A percentile compares a stretch with the other conserved stretches of the same genome.
These are phyloP conservation scores for Asterophora parasitica DNA, from an alignment of 768 basidiomycete genomes.

Conservation along the genomic window DNA sequence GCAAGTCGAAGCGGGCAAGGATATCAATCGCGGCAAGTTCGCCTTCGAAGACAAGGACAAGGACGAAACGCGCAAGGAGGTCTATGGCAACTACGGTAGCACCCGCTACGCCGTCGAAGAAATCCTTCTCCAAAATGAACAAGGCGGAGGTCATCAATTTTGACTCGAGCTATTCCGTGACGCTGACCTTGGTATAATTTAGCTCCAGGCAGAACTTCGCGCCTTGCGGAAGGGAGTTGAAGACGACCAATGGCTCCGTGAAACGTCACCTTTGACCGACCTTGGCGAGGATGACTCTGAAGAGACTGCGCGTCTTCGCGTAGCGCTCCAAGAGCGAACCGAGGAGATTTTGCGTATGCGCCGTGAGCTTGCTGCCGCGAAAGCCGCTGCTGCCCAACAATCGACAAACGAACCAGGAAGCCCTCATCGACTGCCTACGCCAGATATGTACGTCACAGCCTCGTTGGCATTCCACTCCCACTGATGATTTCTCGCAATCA, in stretches of 20 bases:
- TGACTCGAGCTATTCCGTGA: neutral
- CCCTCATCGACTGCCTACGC: constrained; percentile 3
- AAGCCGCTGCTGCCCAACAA: neutral
- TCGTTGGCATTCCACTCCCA: neutral
- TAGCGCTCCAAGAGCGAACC: constrained; percentile 21
- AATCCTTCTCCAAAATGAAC: constrained; percentile 29
- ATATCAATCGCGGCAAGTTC: too few relatives aligned
- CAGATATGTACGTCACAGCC: constrained; percentile 1
- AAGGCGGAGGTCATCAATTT: constrained; percentile 35
- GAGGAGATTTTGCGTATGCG: constrained; percentile 25
- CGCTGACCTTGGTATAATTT: neutral
- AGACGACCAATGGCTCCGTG: constrained; percentile 18
- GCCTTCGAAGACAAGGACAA: neutral
- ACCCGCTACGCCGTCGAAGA: constrained; percentile 12
- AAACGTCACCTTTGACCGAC: constrained; percentile 28
- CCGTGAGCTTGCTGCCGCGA: constrained; percentile 18
- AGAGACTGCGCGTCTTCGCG: constrained; percentile 22
- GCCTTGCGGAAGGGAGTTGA: constrained; percentile 20
- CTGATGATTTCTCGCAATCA: neutral
- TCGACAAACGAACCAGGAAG: neutral
- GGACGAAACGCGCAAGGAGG: constrained; percentile 21
- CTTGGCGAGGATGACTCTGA: constrained; percentile 27
- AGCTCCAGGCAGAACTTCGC: constrained; percentile 28
- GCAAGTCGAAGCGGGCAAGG: neutral
- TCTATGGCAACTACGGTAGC: constrained; percentile 2